Percentiles rank a stretch among this genome's conserved stretches.
Evolutionary conservation across 768 basidiomycete species (phyloP).

Genomic region (Kwoniella botswanensis): DNA sequence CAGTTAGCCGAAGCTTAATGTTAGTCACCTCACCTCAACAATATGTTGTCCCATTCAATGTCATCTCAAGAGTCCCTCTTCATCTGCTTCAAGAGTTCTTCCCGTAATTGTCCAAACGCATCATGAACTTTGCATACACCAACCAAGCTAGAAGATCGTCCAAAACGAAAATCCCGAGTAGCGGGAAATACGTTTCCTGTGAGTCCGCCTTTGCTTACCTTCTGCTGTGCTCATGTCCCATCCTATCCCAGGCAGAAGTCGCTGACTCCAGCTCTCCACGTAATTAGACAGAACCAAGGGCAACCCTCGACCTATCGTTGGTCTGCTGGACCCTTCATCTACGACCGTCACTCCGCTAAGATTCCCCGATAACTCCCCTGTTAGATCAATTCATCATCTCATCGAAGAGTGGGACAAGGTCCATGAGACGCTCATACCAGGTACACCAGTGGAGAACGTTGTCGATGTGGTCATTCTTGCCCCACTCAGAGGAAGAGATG

Average conservation of each 20-base stretch:
- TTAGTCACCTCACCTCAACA: not conserved
- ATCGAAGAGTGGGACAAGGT: conserved; percentile 46
- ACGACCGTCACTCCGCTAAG: conserved; percentile 24
- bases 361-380: conserved; percentile 27
- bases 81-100: not conserved
- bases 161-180: conserved; percentile 21
- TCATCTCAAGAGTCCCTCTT: no score
- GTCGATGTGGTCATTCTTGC: conserved; percentile 40
- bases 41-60: no score
- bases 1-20: conserved; percentile 9
- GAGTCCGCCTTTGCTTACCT: not conserved
- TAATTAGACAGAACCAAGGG: conserved; percentile 23
- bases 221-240: not conserved
- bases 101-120: not conserved
- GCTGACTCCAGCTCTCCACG: not conserved
- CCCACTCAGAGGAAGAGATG: conserved; percentile 46
- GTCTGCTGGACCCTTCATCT: conserved; percentile 22
- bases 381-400: conserved; percentile 28
- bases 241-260: not conserved
- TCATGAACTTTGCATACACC: conserved; percentile 20
- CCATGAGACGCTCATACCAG: conserved; percentile 42
- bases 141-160: conserved; percentile 19
- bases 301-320: conserved; percentile 28
- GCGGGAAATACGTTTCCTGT: conserved; percentile 21
- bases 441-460: conserved; percentile 62